These are phyloP conservation scores for Blastocystis sp. DNA, from an alignment of 352 stramenopile genomes.

Conservation along the genomic window DNA sequence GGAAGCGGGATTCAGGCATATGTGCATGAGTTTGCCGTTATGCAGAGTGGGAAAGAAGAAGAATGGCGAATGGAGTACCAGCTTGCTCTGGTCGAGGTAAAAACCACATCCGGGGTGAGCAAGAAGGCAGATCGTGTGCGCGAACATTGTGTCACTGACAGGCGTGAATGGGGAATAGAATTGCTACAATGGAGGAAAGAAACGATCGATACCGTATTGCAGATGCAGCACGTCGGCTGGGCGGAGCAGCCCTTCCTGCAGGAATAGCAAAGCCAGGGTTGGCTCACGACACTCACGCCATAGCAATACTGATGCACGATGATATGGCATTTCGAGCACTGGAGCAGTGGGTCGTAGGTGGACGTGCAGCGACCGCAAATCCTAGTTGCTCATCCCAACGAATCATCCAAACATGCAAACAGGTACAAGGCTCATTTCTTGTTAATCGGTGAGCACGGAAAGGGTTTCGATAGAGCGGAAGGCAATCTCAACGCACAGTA, in stretches of 20 bases:
- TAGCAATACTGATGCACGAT: constrained; percentile 3
- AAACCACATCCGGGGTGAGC: background rate
- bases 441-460: background rate
- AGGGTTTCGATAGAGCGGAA: background rate
- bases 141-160: background rate
- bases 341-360: background rate
- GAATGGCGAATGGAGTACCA: background rate
- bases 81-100: background rate
- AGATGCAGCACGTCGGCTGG: background rate
- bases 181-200: background rate
- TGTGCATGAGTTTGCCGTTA: background rate
- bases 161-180: background rate
- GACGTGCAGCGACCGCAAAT: background rate
- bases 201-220: background rate
- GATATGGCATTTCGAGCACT: background rate
- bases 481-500: background rate
- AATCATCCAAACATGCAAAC: background rate
- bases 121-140: background rate
- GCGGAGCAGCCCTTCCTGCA: background rate
- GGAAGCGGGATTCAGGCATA: background rate
- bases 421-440: background rate
- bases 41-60: background rate
- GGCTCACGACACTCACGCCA: background rate
- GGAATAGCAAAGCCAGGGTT: background rate
- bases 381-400: background rate